A percentile compares a stretch with the other conserved stretches of the same genome.
These are phyloP conservation scores for Drechslerella stenobrocha DNA, from an alignment of 2,329 filamentous ascomycete species.

Conservation along the genomic window DNA sequence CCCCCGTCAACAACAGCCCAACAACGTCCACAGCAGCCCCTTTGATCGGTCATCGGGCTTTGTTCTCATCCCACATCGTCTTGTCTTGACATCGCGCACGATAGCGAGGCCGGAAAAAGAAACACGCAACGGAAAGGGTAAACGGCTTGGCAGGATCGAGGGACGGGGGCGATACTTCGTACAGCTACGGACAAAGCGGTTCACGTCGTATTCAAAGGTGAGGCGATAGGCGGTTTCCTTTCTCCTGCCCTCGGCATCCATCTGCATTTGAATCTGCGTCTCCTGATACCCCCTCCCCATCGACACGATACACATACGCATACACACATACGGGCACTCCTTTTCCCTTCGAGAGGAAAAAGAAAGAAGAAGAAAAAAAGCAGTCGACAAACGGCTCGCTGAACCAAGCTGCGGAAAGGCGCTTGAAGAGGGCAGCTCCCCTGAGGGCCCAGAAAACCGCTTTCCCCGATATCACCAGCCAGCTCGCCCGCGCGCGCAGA, in stretches of 20 bases:
- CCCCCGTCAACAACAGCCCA: slow-evolving; percentile 15
- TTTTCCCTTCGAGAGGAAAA: no score
- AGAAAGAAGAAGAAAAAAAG: slow-evolving; percentile 31
- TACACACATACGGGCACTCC: no score
- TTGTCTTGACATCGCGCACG: slow-evolving; percentile 10
- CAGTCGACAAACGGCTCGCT: slow-evolving; percentile 49
- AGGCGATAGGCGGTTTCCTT: no score
- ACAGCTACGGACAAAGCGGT: neutral
- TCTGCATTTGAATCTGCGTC: no score
- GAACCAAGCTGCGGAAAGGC: slow-evolving; percentile 50
- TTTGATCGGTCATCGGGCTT: slow-evolving; percentile 17
- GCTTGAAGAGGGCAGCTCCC: slow-evolving; percentile 41
- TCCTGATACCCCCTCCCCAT: no score
- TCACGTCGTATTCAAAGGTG: neutral
- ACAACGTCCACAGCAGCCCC: slow-evolving; percentile 13
- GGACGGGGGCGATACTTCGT: no score
- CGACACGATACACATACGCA: no score
- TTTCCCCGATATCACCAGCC: slow-evolving; percentile 21
- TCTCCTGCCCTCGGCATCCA: no score
- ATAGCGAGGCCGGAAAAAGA: neutral
- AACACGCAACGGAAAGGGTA: neutral
- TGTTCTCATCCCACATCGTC: slow-evolving; percentile 28
- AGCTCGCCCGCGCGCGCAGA: neutral
- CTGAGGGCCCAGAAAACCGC: slow-evolving; percentile 1
- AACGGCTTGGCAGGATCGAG: no score